Evolutionary conservation across 352 stramenopile species (phyloP), one percentile per base, ranked within the genome.

Genomic region (Phytophthora pluvialis): DNA sequence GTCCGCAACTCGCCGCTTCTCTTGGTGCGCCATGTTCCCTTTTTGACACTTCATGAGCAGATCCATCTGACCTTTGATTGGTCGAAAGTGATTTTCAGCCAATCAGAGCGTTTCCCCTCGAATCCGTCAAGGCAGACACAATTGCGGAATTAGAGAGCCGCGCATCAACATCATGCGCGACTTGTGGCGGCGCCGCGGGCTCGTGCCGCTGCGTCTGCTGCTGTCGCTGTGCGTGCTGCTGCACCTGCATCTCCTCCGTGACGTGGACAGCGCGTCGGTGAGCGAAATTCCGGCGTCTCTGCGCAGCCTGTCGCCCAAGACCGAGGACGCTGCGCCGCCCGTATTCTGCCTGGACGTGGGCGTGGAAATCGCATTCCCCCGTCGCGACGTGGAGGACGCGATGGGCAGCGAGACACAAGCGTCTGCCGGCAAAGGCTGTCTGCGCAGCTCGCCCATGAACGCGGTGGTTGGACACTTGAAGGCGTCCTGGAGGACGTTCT

Each of bases 321-420:
- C 32, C 4, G 16, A 44, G 11, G 66, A 75, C 47, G 32, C 40
- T 40, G 52, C 57, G 2, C 56, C 48, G 6, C 68, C 69, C 11
- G 66, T 83, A 3, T 83, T 81, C 60, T 86, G 75, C 42, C 51
- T 75, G 29, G 75, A 86, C 56, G 52, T 78, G 3, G 78, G 75
- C 13, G 31, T 84, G 39, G 78, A 80, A 47, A 72, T 86, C 50
- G 75, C 64, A 38, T 82, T 86, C 45, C 73, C 67, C 32, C 67
- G 60, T 51, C 57, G 16, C 25, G 53, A 70, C 25, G 57, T 75
- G 36, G 25, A 69, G 33, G 42, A 49, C 18, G 47, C 69, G 15
- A 70, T 77, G 62, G 67, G 53, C 11, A 62, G 45, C 8, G 31
- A 51, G 7, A 53, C 11, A 10, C 11, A 46, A 18, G 31, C 60